Base-by-base conservation (phyloP, 257 asterid genomes). In the Capsicum pubescens region DNA sequence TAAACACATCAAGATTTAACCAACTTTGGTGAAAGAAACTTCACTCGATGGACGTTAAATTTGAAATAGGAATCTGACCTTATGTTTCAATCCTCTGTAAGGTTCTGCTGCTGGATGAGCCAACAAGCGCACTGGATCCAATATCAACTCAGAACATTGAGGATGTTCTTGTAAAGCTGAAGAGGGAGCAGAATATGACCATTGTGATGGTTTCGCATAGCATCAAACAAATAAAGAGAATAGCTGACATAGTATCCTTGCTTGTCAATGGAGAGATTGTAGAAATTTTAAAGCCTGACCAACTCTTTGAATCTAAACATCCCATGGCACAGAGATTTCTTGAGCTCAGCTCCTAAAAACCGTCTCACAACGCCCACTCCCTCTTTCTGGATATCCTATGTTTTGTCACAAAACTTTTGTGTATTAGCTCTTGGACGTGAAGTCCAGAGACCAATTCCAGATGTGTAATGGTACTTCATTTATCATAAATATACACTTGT, bases 51-150 rank as follows among this genome's bases (percentile, higher is more conserved):
- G 48, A 80, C 12, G 7, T n/a, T 54, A 32, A 79, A 12, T 32
- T 60, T 19, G 69, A 59, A 9, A n/a, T 66, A 8, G 57, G 16
- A n/a, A 11, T 14, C 56, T 84, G 36, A 67, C 58, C 10, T 44
- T 76, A 17, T 36, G 72, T 48, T 84, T 57, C 63, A 3, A 36
- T 9, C 21, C 44, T 16, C 3, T 64, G 74, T 32, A 79, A 92
- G 97, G 96, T 91, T 84, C 87, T 92, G 88, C 87, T 93, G 83
- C 88, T 93, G 48, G 97, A 93, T 80, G 97, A 93, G 88, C 97
- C 97, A 21, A 92, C 97, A 0, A 93, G 97, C 79, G 95, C 97
- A 4, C 84, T 93, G 87, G 97, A 93, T 89, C 97, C 96, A 21
- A 89, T 93, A 71, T 93, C 96, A 56, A 91, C 95, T 36, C 97